Percentiles rank a stretch among this genome's conserved stretches.
These are phyloP conservation scores for Trichomonascaceae sp. DNA, from an alignment of 1,139 yeast species.

Conservation along the genomic window DNA sequence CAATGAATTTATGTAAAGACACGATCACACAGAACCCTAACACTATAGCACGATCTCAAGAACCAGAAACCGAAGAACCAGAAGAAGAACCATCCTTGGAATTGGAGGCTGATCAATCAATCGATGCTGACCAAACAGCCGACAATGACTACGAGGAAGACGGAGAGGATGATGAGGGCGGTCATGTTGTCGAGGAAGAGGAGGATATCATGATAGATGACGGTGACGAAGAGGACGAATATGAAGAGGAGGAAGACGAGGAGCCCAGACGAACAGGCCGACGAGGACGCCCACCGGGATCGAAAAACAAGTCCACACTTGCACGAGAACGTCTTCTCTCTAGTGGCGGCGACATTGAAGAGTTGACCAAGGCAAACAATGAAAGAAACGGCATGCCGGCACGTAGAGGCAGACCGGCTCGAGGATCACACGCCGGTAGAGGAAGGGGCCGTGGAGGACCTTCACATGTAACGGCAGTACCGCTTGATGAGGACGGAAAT, in stretches of 20 bases:
- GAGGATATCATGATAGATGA: constrained; percentile 14
- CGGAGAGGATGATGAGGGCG: constrained; percentile 19
- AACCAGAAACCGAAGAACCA: constrained; percentile 7
- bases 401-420: constrained; percentile 19
- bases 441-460: constrained; percentile 20
- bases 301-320: constrained; percentile 24
- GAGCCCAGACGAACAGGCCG: constrained; percentile 16
- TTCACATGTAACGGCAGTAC: constrained; percentile 20
- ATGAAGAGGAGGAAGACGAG: constrained; percentile 21
- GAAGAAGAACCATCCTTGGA: constrained; percentile 7
- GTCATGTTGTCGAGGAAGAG: constrained; percentile 15
- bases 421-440: constrained; percentile 21
- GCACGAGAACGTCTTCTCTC: constrained; percentile 15
- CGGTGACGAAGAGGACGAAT: constrained; percentile 22
- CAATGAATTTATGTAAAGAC: background rate
- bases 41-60: constrained; percentile 1
- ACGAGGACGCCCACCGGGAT: constrained; percentile 35
- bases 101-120: constrained; percentile 7
- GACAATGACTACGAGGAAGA: constrained; percentile 15
- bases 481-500: constrained; percentile 40
- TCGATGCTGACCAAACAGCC: constrained; percentile 4
- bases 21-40: background rate
- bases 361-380: constrained; percentile 1
- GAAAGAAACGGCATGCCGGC: constrained; percentile 16
- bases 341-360: constrained; percentile 19